Conservation (phyloP, 208 protist genomes). For the Acanthamoeba lugdunensis region DNA sequence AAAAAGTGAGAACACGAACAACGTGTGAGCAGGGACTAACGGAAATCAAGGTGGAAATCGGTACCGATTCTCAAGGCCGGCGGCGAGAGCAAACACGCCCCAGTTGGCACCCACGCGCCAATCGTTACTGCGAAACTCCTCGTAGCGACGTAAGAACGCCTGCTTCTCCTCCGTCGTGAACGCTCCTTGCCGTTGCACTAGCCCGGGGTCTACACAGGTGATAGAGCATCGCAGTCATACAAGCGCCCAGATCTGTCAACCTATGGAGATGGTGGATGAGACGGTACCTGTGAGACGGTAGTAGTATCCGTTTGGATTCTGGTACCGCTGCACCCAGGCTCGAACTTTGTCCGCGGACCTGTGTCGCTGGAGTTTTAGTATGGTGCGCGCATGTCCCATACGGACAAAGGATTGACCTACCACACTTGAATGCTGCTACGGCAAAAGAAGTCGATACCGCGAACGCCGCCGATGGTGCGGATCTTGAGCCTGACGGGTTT, state of each 20-base stretch:
- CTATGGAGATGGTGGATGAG: not conserved
- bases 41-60: not conserved
- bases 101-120: constrained; percentile 26
- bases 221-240: no score
- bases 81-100: not conserved
- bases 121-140: not conserved
- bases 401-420: not conserved
- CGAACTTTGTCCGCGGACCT: constrained; percentile 22
- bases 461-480: not conserved
- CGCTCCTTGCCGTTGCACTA: not conserved
- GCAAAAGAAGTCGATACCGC: constrained; percentile 24
- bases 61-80: constrained; percentile 30
- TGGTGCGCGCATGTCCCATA: not conserved
- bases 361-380: not conserved
- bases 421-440: constrained; percentile 7
- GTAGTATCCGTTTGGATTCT: constrained; percentile 25
- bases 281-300: constrained; percentile 13
- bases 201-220: not conserved
- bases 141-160: not conserved
- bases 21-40: no score
- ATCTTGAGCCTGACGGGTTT: constrained; percentile 1
- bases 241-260: not conserved
- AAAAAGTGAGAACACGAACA: not conserved
- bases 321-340: constrained; percentile 11
- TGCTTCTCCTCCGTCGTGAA: not conserved